These are phyloP conservation scores for Pestalotiopsis sp. DNA, from an alignment of 2,329 filamentous ascomycete species.

Conservation along the genomic window DNA sequence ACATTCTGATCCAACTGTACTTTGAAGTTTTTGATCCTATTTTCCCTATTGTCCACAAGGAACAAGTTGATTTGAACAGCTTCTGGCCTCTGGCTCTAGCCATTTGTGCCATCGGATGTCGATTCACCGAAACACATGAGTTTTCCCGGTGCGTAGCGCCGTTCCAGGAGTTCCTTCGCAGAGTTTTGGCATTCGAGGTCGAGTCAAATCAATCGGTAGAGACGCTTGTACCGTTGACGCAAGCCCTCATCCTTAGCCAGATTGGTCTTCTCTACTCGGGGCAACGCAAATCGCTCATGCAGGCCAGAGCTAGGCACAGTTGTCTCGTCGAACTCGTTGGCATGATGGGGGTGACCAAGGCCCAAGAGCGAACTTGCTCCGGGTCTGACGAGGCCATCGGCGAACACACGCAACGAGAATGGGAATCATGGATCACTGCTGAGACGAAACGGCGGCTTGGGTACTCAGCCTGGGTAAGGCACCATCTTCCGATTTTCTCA, in stretches of 20 bases:
- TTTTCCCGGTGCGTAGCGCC: background rate
- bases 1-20: background rate
- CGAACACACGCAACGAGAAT: background rate
- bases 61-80: background rate
- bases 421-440: background rate
- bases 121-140: background rate
- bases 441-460: background rate
- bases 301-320: background rate
- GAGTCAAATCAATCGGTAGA: background rate
- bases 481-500: too few relatives aligned
- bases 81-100: constrained; percentile 5
- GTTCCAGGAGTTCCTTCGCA: constrained; percentile 3
- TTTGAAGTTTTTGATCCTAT: constrained; percentile 8
- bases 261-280: constrained; percentile 3
- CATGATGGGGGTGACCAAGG: background rate
- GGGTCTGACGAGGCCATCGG: background rate
- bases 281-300: background rate
- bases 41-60: background rate
- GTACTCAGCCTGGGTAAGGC: background rate
- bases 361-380: background rate
- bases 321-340: background rate
- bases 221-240: background rate
- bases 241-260: constrained; percentile 1
- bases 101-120: background rate
- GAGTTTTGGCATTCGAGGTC: background rate